Percentiles rank a stretch among this genome's conserved stretches.
Evolutionary conservation across 176 grass and related monocot species (phyloP).

Genomic region (Juncus effusus): DNA sequence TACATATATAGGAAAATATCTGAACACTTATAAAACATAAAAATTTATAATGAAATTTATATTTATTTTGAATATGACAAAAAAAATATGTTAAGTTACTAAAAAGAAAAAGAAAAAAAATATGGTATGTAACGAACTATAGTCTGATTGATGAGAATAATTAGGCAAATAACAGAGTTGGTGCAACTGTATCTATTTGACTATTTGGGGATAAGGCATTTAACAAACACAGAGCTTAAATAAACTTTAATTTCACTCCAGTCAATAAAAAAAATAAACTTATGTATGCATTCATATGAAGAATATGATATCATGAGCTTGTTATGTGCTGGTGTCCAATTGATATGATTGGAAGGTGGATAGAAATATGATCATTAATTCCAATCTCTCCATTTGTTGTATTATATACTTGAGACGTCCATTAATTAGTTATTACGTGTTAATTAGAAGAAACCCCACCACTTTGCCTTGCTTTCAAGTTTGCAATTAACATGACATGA

Average conservation of each 20-base stretch:
- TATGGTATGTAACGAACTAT: too few species aligned
- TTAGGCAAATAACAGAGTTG: background rate
- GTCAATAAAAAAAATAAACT: background rate
- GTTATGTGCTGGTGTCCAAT: background rate
- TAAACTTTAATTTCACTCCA: background rate
- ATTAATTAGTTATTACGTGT: slow-evolving; percentile 5
- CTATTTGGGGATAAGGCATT: background rate
- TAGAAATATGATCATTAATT: background rate
- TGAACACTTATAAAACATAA: too few species aligned
- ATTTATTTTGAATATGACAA: too few species aligned
- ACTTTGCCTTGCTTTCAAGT: slow-evolving; percentile 18
- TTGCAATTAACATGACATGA: background rate
- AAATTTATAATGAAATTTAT: too few species aligned
- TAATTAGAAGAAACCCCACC: slow-evolving; percentile 9
- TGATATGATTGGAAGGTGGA: slow-evolving; percentile 17
- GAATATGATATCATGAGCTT: background rate
- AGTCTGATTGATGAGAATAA: too few species aligned
- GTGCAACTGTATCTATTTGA: background rate
- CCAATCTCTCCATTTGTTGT: background rate
- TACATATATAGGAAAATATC: too few species aligned
- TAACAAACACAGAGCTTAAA: too few species aligned
- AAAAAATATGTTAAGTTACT: too few species aligned
- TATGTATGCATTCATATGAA: background rate
- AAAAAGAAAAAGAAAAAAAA: too few species aligned
- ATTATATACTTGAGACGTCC: background rate